phyloP scores from a whole-genome alignment of 148 eudicot species.

The Nyssa sinensis region DNA sequence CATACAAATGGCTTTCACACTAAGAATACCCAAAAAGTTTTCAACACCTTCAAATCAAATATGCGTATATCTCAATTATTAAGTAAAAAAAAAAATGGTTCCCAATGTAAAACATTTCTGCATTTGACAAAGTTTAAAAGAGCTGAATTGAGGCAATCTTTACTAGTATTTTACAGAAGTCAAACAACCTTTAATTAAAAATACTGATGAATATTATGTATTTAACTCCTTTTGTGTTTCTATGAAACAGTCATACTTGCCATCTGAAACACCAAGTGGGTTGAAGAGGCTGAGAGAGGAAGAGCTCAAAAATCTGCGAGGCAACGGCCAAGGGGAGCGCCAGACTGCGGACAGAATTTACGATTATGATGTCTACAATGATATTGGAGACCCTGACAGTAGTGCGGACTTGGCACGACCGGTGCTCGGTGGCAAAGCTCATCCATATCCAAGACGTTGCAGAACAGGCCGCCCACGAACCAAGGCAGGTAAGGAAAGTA shows the following conservation, averaged over 20 bases:
- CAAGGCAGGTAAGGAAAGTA: conserved; percentile 50
- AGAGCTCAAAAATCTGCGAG: conserved; percentile 51
- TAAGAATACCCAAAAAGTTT: too few relatives aligned
- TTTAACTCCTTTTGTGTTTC: too few relatives aligned
- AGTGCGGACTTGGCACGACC: conserved; percentile 45
- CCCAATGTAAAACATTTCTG: too few relatives aligned
- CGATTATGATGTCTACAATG: conserved; percentile 82
- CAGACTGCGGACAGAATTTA: conserved; percentile 59
- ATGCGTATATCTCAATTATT: too few relatives aligned
- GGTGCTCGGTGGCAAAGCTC: conserved; percentile 52
- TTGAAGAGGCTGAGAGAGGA: conserved; percentile 41
- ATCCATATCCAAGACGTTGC: conserved; percentile 79
- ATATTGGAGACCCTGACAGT: conserved; percentile 60
- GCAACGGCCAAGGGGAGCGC: conserved; percentile 57
- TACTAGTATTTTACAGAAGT: too few relatives aligned
- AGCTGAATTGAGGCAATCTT: too few relatives aligned
- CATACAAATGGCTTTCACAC: too few relatives aligned
- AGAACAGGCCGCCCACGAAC: conserved; percentile 60
- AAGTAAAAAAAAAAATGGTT: too few relatives aligned
- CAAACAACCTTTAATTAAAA: too few relatives aligned
- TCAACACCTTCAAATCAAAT: too few relatives aligned
- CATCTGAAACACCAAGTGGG: conserved; percentile 67
- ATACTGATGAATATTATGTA: too few relatives aligned
- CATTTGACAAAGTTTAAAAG: too few relatives aligned
- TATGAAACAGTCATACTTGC: conserved; percentile 80